Base-by-base conservation (phyloP, 139 green algal species). In the Haematococcus sp. region DNA sequence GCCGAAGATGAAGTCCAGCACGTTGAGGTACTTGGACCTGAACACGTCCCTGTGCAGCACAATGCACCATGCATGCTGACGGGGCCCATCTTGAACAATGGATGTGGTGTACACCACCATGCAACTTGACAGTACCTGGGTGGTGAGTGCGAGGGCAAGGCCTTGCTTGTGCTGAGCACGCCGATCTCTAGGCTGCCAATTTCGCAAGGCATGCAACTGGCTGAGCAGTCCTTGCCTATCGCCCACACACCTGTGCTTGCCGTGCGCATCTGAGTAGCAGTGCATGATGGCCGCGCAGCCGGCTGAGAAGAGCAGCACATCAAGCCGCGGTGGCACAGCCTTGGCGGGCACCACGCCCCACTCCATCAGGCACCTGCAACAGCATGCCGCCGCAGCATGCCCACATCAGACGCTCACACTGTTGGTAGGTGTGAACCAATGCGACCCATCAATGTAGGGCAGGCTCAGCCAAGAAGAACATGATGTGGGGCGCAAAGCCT, bases 1-100 rank as follows among this genome's bases (percentile, higher is more conserved):
- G 61, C 94, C 94, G 70, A 98, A 92, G 4, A 98, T 76, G 71
- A 94, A 96, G 76, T 98, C 94, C 27, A 98, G 86, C 13, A 97
- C 89, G 61, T 92, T 92, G 7, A 97, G 86, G 81, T 98, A 98
- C 80, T 96, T 97, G 76, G 66, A 87, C 25, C 83, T 79, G 84
- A 98, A 97, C n/a, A 97, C 91, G 55, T 97, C 91, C 0, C 94
- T 72, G 69, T 95, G 84, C 20, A 44, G 56, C 35, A 64, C 23
- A 33, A 32, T 64, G 56, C 34, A 49, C 11, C 9, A 61, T 51
- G 49, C 72, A 67, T 3, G 32, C 25, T n/a, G n/a, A n/a, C n/a
- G n/a, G n/a, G n/a, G n/a, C n/a, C n/a, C n/a, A n/a, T n/a, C n/a
- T n/a, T n/a, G n/a, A n/a, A n/a, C n/a, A n/a, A n/a, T n/a, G n/a